Evolutionary conservation across 2,329 filamentous ascomycete genomes (phyloP), one percentile per base, ranked within the genome.

Genomic region (Onygenales sp.): DNA sequence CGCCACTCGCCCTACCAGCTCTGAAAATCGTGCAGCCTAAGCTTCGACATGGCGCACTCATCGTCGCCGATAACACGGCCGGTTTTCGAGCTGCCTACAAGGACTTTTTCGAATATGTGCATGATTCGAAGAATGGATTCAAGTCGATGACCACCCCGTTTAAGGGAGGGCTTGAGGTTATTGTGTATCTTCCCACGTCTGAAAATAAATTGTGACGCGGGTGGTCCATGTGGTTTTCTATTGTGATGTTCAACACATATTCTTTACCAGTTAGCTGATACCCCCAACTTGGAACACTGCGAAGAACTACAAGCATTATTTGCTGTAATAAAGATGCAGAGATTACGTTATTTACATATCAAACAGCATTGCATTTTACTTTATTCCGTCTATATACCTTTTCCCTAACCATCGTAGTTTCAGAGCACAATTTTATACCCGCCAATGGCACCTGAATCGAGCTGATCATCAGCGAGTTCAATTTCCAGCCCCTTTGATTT

Each of bases 1-100:
- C 78, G 0, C 69, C 74, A 0, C 63, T 83, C 50, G 77, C 77
- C 2, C 66, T 83, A 17, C 79, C 79, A 1, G 73, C 77, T 0
- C 65, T 83, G 13, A 69, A 73, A 53, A 59, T 76, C 0, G 65
- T 81, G 2, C 65, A 74, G 49, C 72, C 75, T 1, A 69, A 64
- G 6, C 59, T 82, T 46, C 70, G 66, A 49, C 59, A 62, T 2
- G 78, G 79, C 0, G 75, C 77, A 0, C 63, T 79, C 7, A 65
- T 82, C 1, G 63, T 81, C 0, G 63, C 67, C 0, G 78, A 82
- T 56, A 82, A 82, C 54, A 72, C 69, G 0, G 64, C 71, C 10
- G 65, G 64, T 1, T 63, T 69, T 0, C 67, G 62, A 0, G 56
- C 63, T 2, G 63, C 70, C 1, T 81, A 81, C 54, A 62, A 64